Percentiles rank a stretch among this genome's conserved stretches.
Conservation (phyloP, 306 rosid genomes). For the Vicia sativa region DNA sequence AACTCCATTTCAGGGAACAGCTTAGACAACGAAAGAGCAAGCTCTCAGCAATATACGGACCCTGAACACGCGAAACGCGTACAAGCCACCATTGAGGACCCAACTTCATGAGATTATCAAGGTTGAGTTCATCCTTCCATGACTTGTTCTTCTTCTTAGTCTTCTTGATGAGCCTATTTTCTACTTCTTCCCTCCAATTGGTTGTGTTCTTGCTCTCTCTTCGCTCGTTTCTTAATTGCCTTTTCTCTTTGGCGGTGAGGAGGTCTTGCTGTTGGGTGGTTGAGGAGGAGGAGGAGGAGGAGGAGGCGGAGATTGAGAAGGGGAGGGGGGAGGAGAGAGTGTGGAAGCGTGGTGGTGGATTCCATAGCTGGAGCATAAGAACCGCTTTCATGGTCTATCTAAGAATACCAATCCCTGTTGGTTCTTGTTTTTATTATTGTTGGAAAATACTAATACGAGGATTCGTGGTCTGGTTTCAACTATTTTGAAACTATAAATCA, state of each 20-base stretch:
- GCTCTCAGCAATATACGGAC: conserved; percentile 58
- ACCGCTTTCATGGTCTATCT: conserved; percentile 54
- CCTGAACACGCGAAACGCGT: conserved; percentile 59
- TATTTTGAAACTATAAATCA: too few species aligned
- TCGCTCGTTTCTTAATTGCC: conserved; percentile 71
- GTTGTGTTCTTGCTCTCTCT: conserved; percentile 59
- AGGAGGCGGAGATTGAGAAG: conserved; percentile 41
- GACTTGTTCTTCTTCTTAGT: conserved; percentile 63
- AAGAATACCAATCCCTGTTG: not conserved
- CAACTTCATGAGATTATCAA: conserved; percentile 61
- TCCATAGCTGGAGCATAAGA: conserved; percentile 60
- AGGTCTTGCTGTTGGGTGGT: conserved; percentile 25
- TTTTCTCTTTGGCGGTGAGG: conserved; percentile 65
- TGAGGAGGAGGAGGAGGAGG: conserved; percentile 40
- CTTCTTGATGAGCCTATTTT: conserved; percentile 68
- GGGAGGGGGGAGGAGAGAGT: conserved; percentile 27
- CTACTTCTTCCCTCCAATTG: conserved; percentile 81
- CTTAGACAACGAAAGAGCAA: conserved; percentile 67
- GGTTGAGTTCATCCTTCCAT: conserved; percentile 81
- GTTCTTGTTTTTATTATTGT: not conserved
- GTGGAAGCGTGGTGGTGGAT: conserved; percentile 44
- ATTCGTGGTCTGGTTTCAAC: too few species aligned
- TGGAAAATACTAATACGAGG: too few species aligned
- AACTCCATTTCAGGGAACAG: conserved; percentile 64
- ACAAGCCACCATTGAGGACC: conserved; percentile 92